Base-by-base conservation (phyloP, 495 filamentous ascomycete species). In the Penicillium lividum region DNA sequence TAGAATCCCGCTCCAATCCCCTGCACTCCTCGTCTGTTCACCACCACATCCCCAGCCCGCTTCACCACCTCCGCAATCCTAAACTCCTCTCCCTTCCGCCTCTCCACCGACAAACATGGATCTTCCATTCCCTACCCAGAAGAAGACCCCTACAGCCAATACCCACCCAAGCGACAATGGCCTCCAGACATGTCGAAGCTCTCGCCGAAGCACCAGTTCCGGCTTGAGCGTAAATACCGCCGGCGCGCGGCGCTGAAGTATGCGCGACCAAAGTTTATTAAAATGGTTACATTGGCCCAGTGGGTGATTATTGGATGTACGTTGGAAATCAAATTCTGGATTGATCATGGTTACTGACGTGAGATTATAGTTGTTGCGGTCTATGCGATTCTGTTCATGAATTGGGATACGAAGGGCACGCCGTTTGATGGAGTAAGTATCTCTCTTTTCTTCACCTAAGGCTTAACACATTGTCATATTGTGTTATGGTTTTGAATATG, bases 151-250 rank as follows among this genome's bases (percentile, higher is more conserved):
- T 75, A 77, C 59, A 86, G 82, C 61, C 83, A 77, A 1, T 92
- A 89, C 81, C 86, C 84, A 69, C 88, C 90, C n/a, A 91, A 92
- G 71, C 88, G 87, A 58, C 73, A 84, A 71, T 99, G 95, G 95
- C 94, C 94, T 22, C 94, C 94, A 3, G 91, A 97, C 71, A 92
- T 98, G 79, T 75, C 76, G 50, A 87, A 89, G 67, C 83, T 99
- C 50, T 85, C 86, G 5, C 73, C 77, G 15, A 92, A 89, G 68
- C 87, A 98, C 63, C 89, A 97, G 69, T 94, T 98, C 73, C 83
- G 86, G 5, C 72, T 77, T 28, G 76, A 79, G 56, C 72, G 86
- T 54, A 83, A 86, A 58, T 90, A 89, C 71, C 86, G 88, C 58
- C 79, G 89, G 34, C 80, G 88, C 57, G 68, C 86, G 42, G 79